phyloP scores from a whole-genome alignment of 257 asterid genomes.

The Solanum chaucha region DNA sequence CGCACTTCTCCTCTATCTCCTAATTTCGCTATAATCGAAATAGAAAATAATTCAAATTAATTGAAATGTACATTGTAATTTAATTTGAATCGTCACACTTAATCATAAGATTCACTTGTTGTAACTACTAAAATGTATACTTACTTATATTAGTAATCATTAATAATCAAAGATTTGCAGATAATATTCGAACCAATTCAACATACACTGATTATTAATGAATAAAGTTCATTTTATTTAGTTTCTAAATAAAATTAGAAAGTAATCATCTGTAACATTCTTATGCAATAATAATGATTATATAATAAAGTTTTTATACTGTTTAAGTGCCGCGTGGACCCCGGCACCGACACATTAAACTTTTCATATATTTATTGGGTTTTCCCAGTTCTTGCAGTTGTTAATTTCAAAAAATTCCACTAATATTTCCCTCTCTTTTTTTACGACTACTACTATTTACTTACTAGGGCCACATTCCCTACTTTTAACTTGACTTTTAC shows the following conservation, averaged over 20 bases:
- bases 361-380: not conserved
- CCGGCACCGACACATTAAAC: constrained; percentile 21
- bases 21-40: too few relatives aligned
- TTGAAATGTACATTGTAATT: not conserved
- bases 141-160: not conserved
- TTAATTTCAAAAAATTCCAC: not conserved
- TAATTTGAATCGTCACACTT: not conserved
- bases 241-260: not conserved
- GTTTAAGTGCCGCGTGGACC: constrained; percentile 9
- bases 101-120: not conserved
- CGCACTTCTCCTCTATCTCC: not conserved
- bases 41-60: not conserved
- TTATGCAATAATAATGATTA: not conserved
- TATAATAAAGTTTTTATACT: not conserved
- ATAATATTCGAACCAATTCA: not conserved
- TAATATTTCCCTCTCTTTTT: not conserved
- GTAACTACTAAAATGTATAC: not conserved
- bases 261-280: not conserved
- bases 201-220: not conserved
- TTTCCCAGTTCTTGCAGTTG: not conserved
- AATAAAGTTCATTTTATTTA: not conserved
- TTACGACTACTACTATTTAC: not conserved
- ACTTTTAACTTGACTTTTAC: not conserved
- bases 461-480: not conserved
- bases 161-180: not conserved